Percentiles rank a stretch among this genome's conserved stretches.
Evolutionary conservation across 2,329 filamentous ascomycete species (phyloP).

Genomic region (Basipetospora chlamydospora): DNA sequence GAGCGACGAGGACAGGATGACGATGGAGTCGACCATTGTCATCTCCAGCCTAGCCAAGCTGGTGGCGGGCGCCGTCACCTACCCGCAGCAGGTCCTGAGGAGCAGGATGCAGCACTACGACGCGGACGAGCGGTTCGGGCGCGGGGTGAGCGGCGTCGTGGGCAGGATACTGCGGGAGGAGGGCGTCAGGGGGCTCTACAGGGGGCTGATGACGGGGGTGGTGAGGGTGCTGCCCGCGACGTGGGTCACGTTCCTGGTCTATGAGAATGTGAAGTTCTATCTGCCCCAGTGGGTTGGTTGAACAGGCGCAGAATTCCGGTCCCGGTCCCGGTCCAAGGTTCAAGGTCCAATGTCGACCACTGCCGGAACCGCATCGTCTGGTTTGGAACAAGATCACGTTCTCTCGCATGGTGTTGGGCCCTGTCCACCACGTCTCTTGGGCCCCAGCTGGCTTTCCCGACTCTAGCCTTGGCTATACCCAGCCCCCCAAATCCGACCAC

Average conservation of each 20-base stretch:
- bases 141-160: constrained; percentile 55
- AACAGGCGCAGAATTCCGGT: too few species aligned
- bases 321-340: too few species aligned
- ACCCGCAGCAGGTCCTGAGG: constrained; percentile 87
- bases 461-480: too few species aligned
- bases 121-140: constrained; percentile 58
- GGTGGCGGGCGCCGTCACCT: constrained; percentile 77
- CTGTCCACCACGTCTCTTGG: too few species aligned
- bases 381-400: too few species aligned
- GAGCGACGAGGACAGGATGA: constrained; percentile 5
- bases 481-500: too few species aligned
- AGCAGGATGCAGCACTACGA: constrained; percentile 83
- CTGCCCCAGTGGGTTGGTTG: constrained; percentile 26
- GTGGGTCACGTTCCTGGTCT: constrained; percentile 92
- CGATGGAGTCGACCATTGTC: constrained; percentile 62
- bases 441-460: too few species aligned
- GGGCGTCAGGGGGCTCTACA: constrained; percentile 75
- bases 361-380: too few species aligned
- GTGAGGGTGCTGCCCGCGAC: constrained; percentile 84
- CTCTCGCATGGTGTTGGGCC: too few species aligned
- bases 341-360: too few species aligned
- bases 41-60: constrained; percentile 74
- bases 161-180: constrained; percentile 64
- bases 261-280: constrained; percentile 79
- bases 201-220: constrained; percentile 78